These are phyloP conservation scores for Myrmaecium sp. DNA, from an alignment of 2,329 filamentous ascomycete species.

Conservation along the genomic window DNA sequence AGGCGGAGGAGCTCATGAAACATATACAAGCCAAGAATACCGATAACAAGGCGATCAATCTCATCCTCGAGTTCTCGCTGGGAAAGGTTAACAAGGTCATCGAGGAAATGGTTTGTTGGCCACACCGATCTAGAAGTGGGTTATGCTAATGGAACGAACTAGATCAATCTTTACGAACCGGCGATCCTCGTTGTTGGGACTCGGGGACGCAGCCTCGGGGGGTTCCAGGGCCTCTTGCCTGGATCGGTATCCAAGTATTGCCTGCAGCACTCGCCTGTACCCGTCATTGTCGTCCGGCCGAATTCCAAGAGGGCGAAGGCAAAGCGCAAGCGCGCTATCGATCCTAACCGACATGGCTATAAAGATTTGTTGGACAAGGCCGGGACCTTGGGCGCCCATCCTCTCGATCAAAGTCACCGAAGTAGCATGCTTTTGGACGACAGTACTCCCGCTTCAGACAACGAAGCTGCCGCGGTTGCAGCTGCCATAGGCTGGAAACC, in stretches of 20 bases:
- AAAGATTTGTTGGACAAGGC: constrained; percentile 57
- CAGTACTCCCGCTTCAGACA: constrained; percentile 22
- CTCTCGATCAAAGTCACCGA: constrained; percentile 34
- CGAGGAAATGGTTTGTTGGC: constrained; percentile 60
- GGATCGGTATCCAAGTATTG: constrained; percentile 92
- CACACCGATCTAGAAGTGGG: neutral
- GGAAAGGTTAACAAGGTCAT: constrained; percentile 85
- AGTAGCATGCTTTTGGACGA: constrained; percentile 24
- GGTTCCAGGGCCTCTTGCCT: constrained; percentile 70
- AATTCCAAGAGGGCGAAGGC: constrained; percentile 79
- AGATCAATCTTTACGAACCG: constrained; percentile 87
- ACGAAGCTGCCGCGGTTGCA: constrained; percentile 33
- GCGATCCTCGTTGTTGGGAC: constrained; percentile 85
- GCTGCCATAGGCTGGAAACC: constrained; percentile 29
- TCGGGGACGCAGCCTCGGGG: constrained; percentile 65
- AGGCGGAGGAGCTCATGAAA: constrained; percentile 58
- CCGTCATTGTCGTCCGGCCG: constrained; percentile 80
- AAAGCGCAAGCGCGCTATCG: constrained; percentile 66
- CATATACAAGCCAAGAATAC: constrained; percentile 66
- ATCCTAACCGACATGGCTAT: constrained; percentile 61
- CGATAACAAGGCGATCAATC: constrained; percentile 65
- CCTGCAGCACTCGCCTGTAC: constrained; percentile 80
- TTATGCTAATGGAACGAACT: constrained; percentile 5
- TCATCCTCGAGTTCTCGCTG: constrained; percentile 74
- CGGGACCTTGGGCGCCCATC: constrained; percentile 30